Conservation (phyloP, 2,329 filamentous ascomycete species). For the Mycosphaerella arachidis region DNA sequence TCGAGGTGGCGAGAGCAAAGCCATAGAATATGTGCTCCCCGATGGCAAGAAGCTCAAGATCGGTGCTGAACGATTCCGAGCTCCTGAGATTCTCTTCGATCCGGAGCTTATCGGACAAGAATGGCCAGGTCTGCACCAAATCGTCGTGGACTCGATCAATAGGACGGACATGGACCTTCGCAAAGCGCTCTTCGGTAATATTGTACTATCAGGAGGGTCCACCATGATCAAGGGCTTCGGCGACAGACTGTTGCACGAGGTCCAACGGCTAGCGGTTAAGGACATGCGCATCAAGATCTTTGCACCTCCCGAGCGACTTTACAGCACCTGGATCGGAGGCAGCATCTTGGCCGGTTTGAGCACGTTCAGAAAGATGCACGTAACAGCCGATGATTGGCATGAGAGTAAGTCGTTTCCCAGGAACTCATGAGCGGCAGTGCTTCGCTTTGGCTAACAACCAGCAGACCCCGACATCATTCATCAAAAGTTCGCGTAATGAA, state of each 20-base stretch:
- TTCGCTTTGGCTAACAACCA: constrained; percentile 13
- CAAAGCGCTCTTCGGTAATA: constrained; percentile 91
- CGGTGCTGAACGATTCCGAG: constrained; percentile 89
- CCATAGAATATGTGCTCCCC: constrained; percentile 81
- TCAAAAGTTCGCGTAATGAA: constrained; percentile 78
- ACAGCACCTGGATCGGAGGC: constrained; percentile 98
- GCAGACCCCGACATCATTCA: constrained; percentile 89
- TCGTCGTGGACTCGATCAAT: constrained; percentile 93
- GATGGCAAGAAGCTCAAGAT: constrained; percentile 94
- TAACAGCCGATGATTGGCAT: constrained; percentile 99
- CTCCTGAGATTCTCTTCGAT: constrained; percentile 95
- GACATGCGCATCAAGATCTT: constrained; percentile 99
- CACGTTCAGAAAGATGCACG: constrained; percentile 99
- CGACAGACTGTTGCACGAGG: constrained; percentile 83
- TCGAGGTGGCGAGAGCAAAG: constrained; percentile 62
- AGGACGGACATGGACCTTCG: constrained; percentile 92
- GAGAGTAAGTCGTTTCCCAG: constrained; percentile 54
- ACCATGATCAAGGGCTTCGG: constrained; percentile 97
- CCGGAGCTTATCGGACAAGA: constrained; percentile 95
- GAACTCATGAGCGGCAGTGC: constrained; percentile 7
- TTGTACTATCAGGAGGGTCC: constrained; percentile 92
- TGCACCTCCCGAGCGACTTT: constrained; percentile 93
- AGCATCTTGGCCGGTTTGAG: constrained; percentile 95
- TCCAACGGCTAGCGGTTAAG: constrained; percentile 90
- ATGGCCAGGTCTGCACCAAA: constrained; percentile 95